Base-by-base conservation (phyloP, 371 early-diverging fungal genomes). In the Lichtheimia ornata region DNA sequence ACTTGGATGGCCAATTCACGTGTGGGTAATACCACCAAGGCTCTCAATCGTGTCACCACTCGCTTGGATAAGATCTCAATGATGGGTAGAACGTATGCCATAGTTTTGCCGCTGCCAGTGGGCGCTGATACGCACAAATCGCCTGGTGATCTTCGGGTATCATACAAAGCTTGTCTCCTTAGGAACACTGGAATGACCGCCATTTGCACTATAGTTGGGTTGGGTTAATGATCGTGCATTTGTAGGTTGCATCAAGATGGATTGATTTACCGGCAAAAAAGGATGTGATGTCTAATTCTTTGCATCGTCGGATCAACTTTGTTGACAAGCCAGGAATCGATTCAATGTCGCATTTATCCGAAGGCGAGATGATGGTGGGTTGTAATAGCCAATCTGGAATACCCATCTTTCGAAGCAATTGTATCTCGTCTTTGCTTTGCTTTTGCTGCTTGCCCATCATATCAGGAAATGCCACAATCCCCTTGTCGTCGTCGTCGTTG, bases 81-180 rank as follows among this genome's bases (percentile, higher is more conserved):
- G 54, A 99, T 93, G 2, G 99, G 99, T 9, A 99, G 73, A 0
- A 95, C 92, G 82, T 97, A 99, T 0, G 98, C 96, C 52, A 97
- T 79, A 0, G 99, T 99, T 77, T 99, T 99, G 41, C 99, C 99
- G 58, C 91, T 91, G 43, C 96, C 97, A 0, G 97, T 97, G 1
- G 97, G 94, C n/a, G 96, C 93, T 13, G 95, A 93, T 17, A 97
- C 92, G 69, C 94, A 94, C 27, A 97, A 70, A 70, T 96, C 96
- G 11, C 88, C 88, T 1, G 84, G 85, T 7, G 76, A 72, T 40
- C 71, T 67, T 22, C 81, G 74, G 25, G 79, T 80, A 65, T 84
- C 80, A 35, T 81, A 82, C 44, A 84, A 58, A 53, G 81, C 73
- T 40, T 78, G 79, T 42, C 81, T 71, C 66, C 82, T 76, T 44